Base-by-base conservation (phyloP, 345 rosid species). In the Conringia planisiliqua region DNA sequence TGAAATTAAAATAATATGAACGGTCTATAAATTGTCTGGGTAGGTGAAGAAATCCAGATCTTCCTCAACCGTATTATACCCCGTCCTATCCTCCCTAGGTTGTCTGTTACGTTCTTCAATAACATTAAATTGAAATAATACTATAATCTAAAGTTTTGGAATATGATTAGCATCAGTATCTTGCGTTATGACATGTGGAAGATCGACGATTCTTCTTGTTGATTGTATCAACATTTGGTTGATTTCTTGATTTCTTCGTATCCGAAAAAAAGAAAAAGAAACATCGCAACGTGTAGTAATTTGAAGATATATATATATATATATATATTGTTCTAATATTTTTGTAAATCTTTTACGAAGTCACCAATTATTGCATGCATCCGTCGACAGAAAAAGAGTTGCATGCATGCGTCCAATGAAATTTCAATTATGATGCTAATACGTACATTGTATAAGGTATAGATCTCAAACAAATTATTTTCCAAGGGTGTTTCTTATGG, bases 11-110 rank as follows among this genome's bases (percentile, higher is more conserved):
- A 70, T 70, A 76, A 51, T 70, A 24, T 54, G 16, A 65, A 57
- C 47, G 72, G 80, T 77, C 68, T 55, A 62, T 26, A 13, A 51
- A 70, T 54, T 44, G 75, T 70, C 66, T 70, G 47, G 72, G 54
- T 77, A 65, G 77, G 80, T 77, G 26, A 48, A 65, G 72, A 66
- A 71, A 77, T 71, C 17, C 10, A 71, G 77, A 71, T 77, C 66
- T 71, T 77, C 71, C 47, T 71, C 76, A 77, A 71, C 80, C 68
- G 71, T 58, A 64, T 38, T 71, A 77, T 77, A 32, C 70, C 9
- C 16, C 20, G 65, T 43, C 42, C 59, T 17, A 61, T 61, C 32
- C 18, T 58, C 64, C 39, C 56, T 50, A 60, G 18, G 42, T 40
- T 75, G 68, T 50, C 51, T 50, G 65, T 59, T 57, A 70, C 64